A percentile compares a stretch with the other conserved stretches of the same genome.
Conservation (phyloP, 257 asterid species). For the Misopates orontium region DNA sequence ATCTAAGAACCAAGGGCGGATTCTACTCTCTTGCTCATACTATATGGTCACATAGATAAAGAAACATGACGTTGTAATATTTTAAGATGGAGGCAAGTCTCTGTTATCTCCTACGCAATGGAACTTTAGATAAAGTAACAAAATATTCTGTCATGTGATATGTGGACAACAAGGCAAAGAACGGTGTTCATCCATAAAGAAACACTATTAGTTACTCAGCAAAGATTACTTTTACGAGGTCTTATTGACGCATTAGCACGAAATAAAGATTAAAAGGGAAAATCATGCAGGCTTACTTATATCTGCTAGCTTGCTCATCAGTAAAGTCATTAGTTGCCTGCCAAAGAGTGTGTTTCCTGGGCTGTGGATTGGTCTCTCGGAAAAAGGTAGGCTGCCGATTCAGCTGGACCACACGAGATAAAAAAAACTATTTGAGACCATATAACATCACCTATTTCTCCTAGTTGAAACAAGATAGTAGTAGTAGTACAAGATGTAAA, state of each 20-base stretch:
- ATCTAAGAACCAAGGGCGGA: not conserved
- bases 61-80: not conserved
- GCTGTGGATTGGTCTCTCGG: slow-evolving; percentile 85
- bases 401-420: slow-evolving; percentile 46
- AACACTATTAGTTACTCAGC: not conserved
- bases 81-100: slow-evolving; percentile 19
- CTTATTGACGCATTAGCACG: not conserved
- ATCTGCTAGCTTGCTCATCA: slow-evolving; percentile 71
- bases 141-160: slow-evolving; percentile 1
- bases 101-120: not conserved
- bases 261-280: slow-evolving; percentile 2
- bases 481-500: not conserved
- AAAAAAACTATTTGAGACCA: slow-evolving; percentile 4
- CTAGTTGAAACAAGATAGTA: not conserved
- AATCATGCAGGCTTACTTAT: slow-evolving; percentile 44
- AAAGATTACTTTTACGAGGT: slow-evolving; percentile 11
- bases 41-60: not conserved
- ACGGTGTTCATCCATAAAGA: slow-evolving; percentile 9
- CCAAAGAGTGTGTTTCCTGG: slow-evolving; percentile 89
- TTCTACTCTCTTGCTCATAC: not conserved
- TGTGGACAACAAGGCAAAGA: not conserved
- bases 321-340: slow-evolving; percentile 78
- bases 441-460: not conserved
- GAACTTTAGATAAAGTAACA: not conserved
- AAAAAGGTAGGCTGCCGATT: slow-evolving; percentile 70